Conservation (phyloP, 495 filamentous ascomycete genomes). For the Filosporella fistucella region DNA sequence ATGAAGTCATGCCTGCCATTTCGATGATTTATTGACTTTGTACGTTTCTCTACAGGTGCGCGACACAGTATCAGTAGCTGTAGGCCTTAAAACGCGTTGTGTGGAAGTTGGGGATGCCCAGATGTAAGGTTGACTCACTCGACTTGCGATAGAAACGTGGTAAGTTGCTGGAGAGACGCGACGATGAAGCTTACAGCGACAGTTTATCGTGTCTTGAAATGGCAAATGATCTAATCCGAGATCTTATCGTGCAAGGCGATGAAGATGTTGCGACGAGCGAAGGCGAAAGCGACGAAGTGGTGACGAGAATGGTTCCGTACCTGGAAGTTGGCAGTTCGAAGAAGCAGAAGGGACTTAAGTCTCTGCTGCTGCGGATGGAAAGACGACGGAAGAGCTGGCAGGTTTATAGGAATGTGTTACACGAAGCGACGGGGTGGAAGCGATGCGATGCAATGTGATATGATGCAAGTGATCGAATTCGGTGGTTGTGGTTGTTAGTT, state of each 20-base stretch:
- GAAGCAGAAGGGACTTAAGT: slow-evolving; percentile 16
- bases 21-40: slow-evolving; percentile 29
- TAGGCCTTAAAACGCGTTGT: slow-evolving; percentile 27
- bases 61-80: slow-evolving; percentile 35
- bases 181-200: slow-evolving; percentile 21
- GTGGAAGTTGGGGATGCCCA: slow-evolving; percentile 13
- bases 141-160: slow-evolving; percentile 30
- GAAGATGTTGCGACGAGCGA: slow-evolving; percentile 22
- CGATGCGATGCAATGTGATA: too few species aligned
- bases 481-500: slow-evolving; percentile 4
- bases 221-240: slow-evolving; percentile 18
- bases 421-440: slow-evolving; percentile 17
- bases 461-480: slow-evolving; percentile 22
- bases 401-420: slow-evolving; percentile 15
- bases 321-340: slow-evolving; percentile 1
- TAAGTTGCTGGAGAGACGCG: slow-evolving; percentile 21
- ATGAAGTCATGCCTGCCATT: slow-evolving; percentile 58
- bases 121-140: slow-evolving; percentile 26
- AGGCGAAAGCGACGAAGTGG: slow-evolving; percentile 17
- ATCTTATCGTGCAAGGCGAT: slow-evolving; percentile 24
- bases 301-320: slow-evolving; percentile 8
- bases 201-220: slow-evolving; percentile 21
- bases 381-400: slow-evolving; percentile 4
- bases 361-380: slow-evolving; percentile 7
- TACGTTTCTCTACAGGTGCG: slow-evolving; percentile 34